Conservation (phyloP, 2,329 filamentous ascomycete species). For the Akanthomyces lecanii region DNA sequence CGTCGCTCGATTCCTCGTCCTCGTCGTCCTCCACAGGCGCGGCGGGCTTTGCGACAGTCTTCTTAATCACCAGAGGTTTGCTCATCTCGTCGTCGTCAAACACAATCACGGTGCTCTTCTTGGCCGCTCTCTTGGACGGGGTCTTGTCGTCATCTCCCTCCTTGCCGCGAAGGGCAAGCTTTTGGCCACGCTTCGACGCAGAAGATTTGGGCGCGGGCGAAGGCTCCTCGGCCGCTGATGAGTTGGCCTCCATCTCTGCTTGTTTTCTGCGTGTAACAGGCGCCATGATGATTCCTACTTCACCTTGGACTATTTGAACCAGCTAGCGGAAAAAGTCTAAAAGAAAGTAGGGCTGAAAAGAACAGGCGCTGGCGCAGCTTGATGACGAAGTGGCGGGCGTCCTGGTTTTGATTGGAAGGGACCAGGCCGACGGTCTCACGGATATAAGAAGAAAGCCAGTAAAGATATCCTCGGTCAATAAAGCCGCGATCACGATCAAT, state of each 20-base stretch:
- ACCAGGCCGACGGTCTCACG: neutral
- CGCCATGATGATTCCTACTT: neutral
- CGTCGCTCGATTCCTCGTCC: constrained; percentile 43
- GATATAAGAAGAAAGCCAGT: neutral
- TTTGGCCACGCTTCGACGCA: constrained; percentile 24
- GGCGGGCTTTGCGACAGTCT: constrained; percentile 17
- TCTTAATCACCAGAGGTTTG: constrained; percentile 13
- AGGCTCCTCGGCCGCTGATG: constrained; percentile 20
- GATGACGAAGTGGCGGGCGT: neutral
- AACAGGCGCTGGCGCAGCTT: neutral
- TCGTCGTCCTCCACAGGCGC: constrained; percentile 31
- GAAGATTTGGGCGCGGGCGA: constrained; percentile 16
- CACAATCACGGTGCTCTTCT: constrained; percentile 27
- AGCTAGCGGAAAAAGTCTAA: neutral
- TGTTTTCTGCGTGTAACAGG: constrained; percentile 16
- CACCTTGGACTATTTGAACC: neutral
- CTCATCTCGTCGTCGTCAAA: constrained; percentile 34
- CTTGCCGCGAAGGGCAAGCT: constrained; percentile 34
- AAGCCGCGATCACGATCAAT: neutral
- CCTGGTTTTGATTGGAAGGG: no score
- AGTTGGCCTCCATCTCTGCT: constrained; percentile 15
- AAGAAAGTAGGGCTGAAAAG: neutral
- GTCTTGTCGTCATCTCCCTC: constrained; percentile 7
- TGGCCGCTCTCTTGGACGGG: neutral
- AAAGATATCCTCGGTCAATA: neutral